Percentiles rank a stretch among this genome's conserved stretches.
Conservation (phyloP, 345 rosid genomes). For the Corchorus olitorius region DNA sequence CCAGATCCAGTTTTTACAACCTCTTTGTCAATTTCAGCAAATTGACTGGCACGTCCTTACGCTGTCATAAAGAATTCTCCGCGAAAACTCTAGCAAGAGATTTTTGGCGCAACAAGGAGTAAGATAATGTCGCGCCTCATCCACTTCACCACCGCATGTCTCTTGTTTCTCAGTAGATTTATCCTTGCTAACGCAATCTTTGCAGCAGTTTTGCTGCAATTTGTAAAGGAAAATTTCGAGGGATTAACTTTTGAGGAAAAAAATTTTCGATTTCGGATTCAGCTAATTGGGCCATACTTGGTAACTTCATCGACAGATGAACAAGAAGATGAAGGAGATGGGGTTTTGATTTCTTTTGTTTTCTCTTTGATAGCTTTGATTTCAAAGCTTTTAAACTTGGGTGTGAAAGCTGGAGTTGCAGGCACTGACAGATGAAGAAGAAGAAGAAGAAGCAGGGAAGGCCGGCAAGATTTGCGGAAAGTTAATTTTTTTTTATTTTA, state of each 20-base stretch:
- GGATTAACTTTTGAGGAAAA: too few species aligned
- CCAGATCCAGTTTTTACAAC: too few species aligned
- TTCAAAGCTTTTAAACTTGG: slow-evolving; percentile 35
- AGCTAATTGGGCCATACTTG: slow-evolving; percentile 53
- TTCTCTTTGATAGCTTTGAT: slow-evolving; percentile 66
- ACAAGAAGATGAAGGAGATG: slow-evolving; percentile 33
- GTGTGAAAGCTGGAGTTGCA: slow-evolving; percentile 27
- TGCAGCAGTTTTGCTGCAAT: slow-evolving; percentile 83
- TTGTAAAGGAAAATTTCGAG: not conserved
- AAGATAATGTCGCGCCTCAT: slow-evolving; percentile 90
- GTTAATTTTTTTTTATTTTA: too few species aligned
- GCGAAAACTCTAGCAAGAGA: too few species aligned
- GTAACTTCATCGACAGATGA: slow-evolving; percentile 69
- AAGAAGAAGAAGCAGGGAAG: too few species aligned
- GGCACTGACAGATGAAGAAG: not conserved
- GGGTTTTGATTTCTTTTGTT: slow-evolving; percentile 43
- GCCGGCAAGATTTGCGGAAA: too few species aligned
- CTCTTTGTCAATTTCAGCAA: too few species aligned
- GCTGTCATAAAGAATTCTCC: too few species aligned
- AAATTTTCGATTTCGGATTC: too few species aligned
- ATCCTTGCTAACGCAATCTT: slow-evolving; percentile 97
- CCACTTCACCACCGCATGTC: slow-evolving; percentile 82
- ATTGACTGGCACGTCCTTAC: too few species aligned
- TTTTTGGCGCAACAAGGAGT: too few species aligned
- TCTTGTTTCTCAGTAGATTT: slow-evolving; percentile 83